A percentile compares a stretch with the other conserved stretches of the same genome.
These are phyloP conservation scores for Elsinoe ampelina DNA, from an alignment of 2,329 filamentous ascomycete genomes.

Conservation along the genomic window DNA sequence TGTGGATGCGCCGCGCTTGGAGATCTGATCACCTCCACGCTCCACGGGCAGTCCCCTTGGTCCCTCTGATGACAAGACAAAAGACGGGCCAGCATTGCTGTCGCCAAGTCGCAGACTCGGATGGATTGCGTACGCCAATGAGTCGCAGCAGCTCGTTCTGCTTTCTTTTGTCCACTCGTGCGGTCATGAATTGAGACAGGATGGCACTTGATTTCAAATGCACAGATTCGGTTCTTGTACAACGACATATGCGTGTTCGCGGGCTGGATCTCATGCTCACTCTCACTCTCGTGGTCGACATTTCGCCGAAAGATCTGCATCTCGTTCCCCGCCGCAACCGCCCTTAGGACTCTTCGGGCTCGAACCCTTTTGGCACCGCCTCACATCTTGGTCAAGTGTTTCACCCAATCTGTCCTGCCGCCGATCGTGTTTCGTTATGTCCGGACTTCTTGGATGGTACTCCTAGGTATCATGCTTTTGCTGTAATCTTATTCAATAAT, in stretches of 20 bases:
- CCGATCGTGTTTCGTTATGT: neutral
- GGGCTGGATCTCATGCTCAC: neutral
- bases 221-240: neutral
- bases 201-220: neutral
- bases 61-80: too few relatives aligned
- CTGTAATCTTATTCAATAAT: too few relatives aligned
- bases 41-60: too few relatives aligned
- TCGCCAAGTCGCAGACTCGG: neutral
- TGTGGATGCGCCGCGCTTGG: constrained; percentile 1
- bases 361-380: too few relatives aligned
- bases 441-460: neutral
- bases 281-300: neutral
- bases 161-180: neutral
- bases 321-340: neutral
- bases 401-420: neutral
- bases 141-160: neutral
- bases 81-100: neutral
- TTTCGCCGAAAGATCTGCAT: neutral
- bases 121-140: constrained; percentile 9
- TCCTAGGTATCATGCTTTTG: too few relatives aligned
- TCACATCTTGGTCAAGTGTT: neutral
- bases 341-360: neutral
- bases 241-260: neutral
- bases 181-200: neutral
- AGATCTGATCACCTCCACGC: neutral